Base-by-base conservation (phyloP, 164 flowering plant species). In the Taxillus chinensis region DNA sequence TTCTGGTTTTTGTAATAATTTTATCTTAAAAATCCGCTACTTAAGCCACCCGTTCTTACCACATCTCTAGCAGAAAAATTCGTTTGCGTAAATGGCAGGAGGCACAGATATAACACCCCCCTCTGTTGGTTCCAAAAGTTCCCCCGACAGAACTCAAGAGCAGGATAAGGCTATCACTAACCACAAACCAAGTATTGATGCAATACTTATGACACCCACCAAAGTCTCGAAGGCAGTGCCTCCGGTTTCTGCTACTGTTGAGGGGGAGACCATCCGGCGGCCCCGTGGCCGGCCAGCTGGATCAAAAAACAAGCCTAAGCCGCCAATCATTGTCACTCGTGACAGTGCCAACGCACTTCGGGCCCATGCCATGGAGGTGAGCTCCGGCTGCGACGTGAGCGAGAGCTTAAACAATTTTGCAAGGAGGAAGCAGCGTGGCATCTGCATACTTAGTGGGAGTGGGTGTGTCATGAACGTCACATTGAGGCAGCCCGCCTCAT, bases 261-360 rank as follows among this genome's bases (percentile, higher is more conserved):
- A 76, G 8, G 81, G 82, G 3, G 84, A 80, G 61, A 60, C 76
- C 14, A 49, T 68, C 17, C 71, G 80, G 64, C 70, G 92, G 52
- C 90, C 92, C 12, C 81, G 97, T 12, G 97, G 95, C 2, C 69
- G 95, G 62, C 95, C 95, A 0, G 86, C 89, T 0, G 92, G 97
- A 4, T 90, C 97, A 0, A 90, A 90, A 68, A 90, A 90, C 79
- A 90, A 87, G 73, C 95, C 97, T 0, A 90, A 90, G 71, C 90
- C 90, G 3, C 95, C 95, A 0, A 82, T 87, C 41, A 87, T 90
- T 52, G 76, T 90, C 68, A 85, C 90, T 15, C 70, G 87, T 3
- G 95, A 88, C 67, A 81, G 91, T 62, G 83, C 89, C 5, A 87
- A 86, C 49, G 83, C 91, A 0, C 85, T 90, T 1, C 65, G 86